Evolutionary conservation across 495 filamentous ascomycete genomes (phyloP).

Genomic region (Podospora didyma): DNA sequence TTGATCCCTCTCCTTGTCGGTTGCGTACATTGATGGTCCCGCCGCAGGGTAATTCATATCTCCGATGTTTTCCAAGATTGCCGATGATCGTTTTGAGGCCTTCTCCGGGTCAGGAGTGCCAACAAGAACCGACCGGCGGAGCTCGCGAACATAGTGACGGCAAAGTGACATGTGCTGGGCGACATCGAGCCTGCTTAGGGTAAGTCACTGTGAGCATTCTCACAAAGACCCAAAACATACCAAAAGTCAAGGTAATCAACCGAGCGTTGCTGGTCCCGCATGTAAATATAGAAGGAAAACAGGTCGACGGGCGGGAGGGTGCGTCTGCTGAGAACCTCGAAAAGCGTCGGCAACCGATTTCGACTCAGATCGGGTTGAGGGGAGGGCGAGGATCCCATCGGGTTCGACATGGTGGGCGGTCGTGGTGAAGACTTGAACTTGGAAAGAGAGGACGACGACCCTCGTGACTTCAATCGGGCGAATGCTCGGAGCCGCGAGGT

Average conservation of each 20-base stretch:
- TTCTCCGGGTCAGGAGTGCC: constrained; percentile 89
- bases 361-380: constrained; percentile 51
- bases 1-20: constrained; percentile 60
- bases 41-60: constrained; percentile 59
- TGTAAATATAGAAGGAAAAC: constrained; percentile 99
- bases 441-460: background rate
- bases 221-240: constrained; percentile 45
- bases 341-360: constrained; percentile 87
- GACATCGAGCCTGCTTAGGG: constrained; percentile 84
- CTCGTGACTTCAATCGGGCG: background rate
- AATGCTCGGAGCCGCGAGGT: background rate
- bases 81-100: constrained; percentile 78
- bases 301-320: constrained; percentile 92
- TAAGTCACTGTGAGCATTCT: background rate
- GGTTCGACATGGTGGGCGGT: constrained; percentile 34
- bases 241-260: constrained; percentile 99
- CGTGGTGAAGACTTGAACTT: background rate
- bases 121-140: constrained; percentile 87
- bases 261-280: constrained; percentile 96
- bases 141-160: constrained; percentile 93
- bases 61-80: constrained; percentile 67
- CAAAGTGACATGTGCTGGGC: constrained; percentile 98
- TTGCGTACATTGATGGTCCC: constrained; percentile 40
- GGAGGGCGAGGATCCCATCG: constrained; percentile 28
- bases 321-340: constrained; percentile 87